Conservation (phyloP, 768 basidiomycete genomes). For the Boletus rufocinnamomeus region DNA sequence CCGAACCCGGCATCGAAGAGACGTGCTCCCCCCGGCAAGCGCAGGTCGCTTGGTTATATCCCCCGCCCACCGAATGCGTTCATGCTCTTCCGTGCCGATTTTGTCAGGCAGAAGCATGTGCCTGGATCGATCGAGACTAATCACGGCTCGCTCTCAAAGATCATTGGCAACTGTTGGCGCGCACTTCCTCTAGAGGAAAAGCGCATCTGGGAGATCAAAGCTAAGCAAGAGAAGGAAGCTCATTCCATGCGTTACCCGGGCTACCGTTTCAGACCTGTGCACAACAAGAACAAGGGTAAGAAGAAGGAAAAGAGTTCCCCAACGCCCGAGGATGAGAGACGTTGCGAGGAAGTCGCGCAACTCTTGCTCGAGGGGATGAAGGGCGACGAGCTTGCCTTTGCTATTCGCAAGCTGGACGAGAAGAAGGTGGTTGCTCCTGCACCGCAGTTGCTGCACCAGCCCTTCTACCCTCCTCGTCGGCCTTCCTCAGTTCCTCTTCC, state of each 20-base stretch:
- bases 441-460: slow-evolving; percentile 9
- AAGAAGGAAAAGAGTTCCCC: slow-evolving; percentile 33
- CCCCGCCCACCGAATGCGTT: slow-evolving; percentile 36
- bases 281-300: slow-evolving; percentile 50
- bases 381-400: slow-evolving; percentile 64
- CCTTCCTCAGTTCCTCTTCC: slow-evolving; percentile 67
- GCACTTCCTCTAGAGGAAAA: slow-evolving; percentile 70
- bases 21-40: slow-evolving; percentile 61
- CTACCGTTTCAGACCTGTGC: slow-evolving; percentile 50
- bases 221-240: slow-evolving; percentile 71
- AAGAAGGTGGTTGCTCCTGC: not conserved
- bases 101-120: slow-evolving; percentile 47
- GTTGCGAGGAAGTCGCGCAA: slow-evolving; percentile 57
- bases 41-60: slow-evolving; percentile 52
- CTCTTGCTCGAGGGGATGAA: slow-evolving; percentile 69
- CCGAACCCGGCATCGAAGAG: slow-evolving; percentile 43
- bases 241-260: slow-evolving; percentile 71
- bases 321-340: slow-evolving; percentile 32
- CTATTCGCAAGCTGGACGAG: slow-evolving; percentile 55
- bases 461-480: slow-evolving; percentile 47
- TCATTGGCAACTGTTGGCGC: slow-evolving; percentile 63
- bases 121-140: slow-evolving; percentile 53
- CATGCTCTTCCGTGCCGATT: slow-evolving; percentile 41
- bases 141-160: slow-evolving; percentile 51
- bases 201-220: slow-evolving; percentile 69